Base-by-base conservation (phyloP, 306 rosid genomes). In the Malus asiatica region DNA sequence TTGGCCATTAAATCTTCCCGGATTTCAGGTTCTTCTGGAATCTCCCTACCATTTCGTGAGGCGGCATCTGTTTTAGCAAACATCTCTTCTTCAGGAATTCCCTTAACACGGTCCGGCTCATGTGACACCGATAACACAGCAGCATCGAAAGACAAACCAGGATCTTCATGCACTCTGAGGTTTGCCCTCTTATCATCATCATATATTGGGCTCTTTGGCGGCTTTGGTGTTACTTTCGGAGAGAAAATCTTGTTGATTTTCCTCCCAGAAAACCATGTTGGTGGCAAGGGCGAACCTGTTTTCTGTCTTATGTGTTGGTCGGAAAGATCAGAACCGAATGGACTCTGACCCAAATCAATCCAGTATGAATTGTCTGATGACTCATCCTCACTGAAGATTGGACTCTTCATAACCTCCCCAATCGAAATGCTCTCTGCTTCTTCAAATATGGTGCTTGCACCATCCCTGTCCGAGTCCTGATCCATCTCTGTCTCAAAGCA, bases 321-420 rank as follows among this genome's bases (percentile, higher is more conserved):
- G 38, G 81, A 82, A 82, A 82, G 52, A 63, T 92, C 99, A 58
- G 97, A 95, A 61, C 96, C 97, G 35, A 87, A 27, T 15, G 99
- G 97, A 81, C 99, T 95, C 79, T 92, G 97, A 78, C 99, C 97
- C 89, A 92, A 85, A 87, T 92, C 99, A 81, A 95, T 95, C 97
- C 97, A 95, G 84, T 64, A 87, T 2, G 99, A 92, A 76, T 92
- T 89, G 73, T 92, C 97, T 0, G 99, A 90, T 8, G 99, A 95
- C 84, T 92, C 99, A 2, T 95, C 97, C 82, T 95, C 99, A 30
- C 99, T 95, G 87, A 95, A 92, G 38, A 92, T 90, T 18, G 99
- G 99, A 82, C 99, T 95, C 89, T 87, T 95, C 90, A 95, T 95
- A 78, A 95, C 88, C 76, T 92, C 99, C 66, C 99, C 99, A 82